phyloP scores from a whole-genome alignment of 164 flowering plant genomes.

The Berberis vulgaris region DNA sequence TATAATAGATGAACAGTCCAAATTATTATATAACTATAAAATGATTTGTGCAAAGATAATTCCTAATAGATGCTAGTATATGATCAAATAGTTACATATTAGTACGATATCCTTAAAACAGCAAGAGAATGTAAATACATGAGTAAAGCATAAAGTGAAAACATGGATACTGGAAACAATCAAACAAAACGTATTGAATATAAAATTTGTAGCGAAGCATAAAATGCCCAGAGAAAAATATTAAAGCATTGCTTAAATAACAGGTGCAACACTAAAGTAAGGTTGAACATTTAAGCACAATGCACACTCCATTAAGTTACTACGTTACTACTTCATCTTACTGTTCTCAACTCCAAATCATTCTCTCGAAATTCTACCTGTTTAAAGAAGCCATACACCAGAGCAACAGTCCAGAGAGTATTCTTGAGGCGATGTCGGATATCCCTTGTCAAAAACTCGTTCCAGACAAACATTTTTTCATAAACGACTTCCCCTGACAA shows the following conservation, averaged over 20 bases:
- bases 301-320: not conserved
- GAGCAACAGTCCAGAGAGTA: constrained; percentile 86
- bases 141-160: too few species aligned
- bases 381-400: constrained; percentile 89
- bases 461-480: constrained; percentile 98
- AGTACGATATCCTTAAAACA: too few species aligned
- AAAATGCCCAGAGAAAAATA: too few species aligned
- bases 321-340: not conserved
- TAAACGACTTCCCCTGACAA: constrained; percentile 43
- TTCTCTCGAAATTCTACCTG: constrained; percentile 75
- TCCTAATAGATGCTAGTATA: too few species aligned
- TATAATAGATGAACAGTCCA: not conserved
- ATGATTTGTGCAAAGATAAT: not conserved
- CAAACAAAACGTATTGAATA: too few species aligned
- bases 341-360: not conserved
- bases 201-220: too few species aligned
- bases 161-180: too few species aligned
- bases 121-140: too few species aligned
- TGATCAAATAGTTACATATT: too few species aligned
- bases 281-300: not conserved
- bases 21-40: not conserved
- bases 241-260: too few species aligned
- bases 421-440: constrained; percentile 68
- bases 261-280: too few species aligned
- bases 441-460: constrained; percentile 80